Base-by-base conservation (phyloP, 1,139 yeast genomes). In the Kodamaea anthophila region DNA sequence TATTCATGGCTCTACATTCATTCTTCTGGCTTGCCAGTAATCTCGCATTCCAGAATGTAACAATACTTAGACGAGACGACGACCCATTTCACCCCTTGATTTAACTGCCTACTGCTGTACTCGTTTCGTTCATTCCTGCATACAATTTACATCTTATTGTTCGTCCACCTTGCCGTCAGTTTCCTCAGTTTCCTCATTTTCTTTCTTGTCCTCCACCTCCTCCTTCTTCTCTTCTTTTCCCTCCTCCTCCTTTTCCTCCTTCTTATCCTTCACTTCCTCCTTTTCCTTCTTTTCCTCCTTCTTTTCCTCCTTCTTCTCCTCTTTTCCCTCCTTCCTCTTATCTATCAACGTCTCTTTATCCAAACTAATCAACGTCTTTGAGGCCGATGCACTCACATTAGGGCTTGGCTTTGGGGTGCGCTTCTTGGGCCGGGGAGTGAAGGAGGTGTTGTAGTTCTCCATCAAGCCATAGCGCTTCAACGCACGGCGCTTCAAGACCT, bases 401-500 rank as follows among this genome's bases (percentile, higher is more conserved):
- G n/a, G 44, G 21, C 45, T 39, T 12, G 15, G 19, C 3, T 33
- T 21, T 4, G 31, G 26, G 1, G 27, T 21, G 9, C 16, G 26
- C 25, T 30, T 32, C 37, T 36, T 46, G 5, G 42, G 51, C 31
- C 58, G 62, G 7, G 70, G 70, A 5, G 63, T 56, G 40, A 60
- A 62, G 2, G 65, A 51, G 3, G 77, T 66, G 28, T 51, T 49
- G 41, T 59, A 66, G 26, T 48, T 51, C 24, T 59, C 66, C 9
- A 54, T 45, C 30, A 66, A 52, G 2, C 72, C 72, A 35, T 57
- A 57, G 33, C 53, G 60, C 40, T 56, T 68, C 46, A 70, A 58
- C 4, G 75, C 62, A 46, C 77, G 60, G 39, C 58, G 60, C 49
- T 69, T 73, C 46, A 72, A 58, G 4, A 72, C 71, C 29, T 72